Evolutionary conservation across 768 basidiomycete genomes (phyloP), one percentile per base, ranked within the genome.

Genomic region (Macrocybe gigantea): DNA sequence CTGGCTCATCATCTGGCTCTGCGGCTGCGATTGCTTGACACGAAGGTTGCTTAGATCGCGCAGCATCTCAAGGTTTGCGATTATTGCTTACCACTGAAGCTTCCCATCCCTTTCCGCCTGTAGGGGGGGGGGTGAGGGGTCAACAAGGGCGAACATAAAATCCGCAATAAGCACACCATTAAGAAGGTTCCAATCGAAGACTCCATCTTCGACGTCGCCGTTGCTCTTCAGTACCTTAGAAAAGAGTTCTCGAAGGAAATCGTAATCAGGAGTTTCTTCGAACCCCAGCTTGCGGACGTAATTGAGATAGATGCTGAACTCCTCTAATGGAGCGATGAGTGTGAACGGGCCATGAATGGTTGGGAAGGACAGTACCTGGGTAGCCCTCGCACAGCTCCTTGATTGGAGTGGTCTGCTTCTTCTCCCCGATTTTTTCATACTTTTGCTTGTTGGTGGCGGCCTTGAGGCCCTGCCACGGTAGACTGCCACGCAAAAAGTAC

Each of bases 401-500:
- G 66, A 99, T 97, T 6, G 88, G 88, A 30, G 96, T 98, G 10
- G 88, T 89, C 72, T 98, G 96, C 78, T 93, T 99, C 85, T 99
- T 99, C 76, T 99, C 95, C 53, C 95, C 95, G 65, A 99, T 99
- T 78, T 98, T 99, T 77, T 99, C 95, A 72, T 99, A 99, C 76
- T 98, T 92, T 67, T 98, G 96, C 74, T 99, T 99, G 77, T 99
- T 98, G 44, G 94, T 99, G 30, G 96, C 96, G 33, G 96, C 96
- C 71, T 98, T 98, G 49, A 99, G 79, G 49, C 96, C 96, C 63
- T 99, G 96, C 96, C 96, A 99, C 15, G 96, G 96, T 45, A 99
- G 63, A 58, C 93, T 95, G 14, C 96, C 96, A 45, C 96, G 82
- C 44, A 98, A 68, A 70, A 99, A 98, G 73, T 99, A 99, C 90